A percentile compares a stretch with the other conserved stretches of the same genome.
These are phyloP conservation scores for Lathyrus sativus DNA, from an alignment of 306 rosid genomes.

Conservation along the genomic window DNA sequence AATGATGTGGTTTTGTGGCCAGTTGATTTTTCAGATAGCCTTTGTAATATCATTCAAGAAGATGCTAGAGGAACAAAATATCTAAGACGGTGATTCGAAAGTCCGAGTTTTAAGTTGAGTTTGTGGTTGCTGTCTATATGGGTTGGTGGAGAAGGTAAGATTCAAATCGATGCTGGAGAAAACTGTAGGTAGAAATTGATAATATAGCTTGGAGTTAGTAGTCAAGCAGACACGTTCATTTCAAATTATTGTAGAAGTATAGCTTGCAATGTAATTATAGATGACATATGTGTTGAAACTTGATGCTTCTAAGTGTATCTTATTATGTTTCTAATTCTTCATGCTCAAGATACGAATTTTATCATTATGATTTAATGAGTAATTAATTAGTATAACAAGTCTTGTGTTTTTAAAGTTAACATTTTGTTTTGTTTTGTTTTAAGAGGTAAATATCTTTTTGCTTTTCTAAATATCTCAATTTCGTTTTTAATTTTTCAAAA, in stretches of 20 bases:
- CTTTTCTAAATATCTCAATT: too few relatives aligned
- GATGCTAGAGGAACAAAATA: slow-evolving; percentile 64
- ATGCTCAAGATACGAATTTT: too few relatives aligned
- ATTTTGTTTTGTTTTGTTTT: too few relatives aligned
- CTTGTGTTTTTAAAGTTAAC: too few relatives aligned
- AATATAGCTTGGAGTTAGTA: background rate
- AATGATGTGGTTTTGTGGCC: slow-evolving; percentile 62
- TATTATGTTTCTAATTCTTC: too few relatives aligned
- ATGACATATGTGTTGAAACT: background rate
- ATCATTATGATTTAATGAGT: too few relatives aligned
- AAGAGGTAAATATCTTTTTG: too few relatives aligned
- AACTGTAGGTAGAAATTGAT: background rate
- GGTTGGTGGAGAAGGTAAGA: background rate
- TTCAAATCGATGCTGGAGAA: background rate
- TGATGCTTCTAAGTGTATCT: too few relatives aligned
- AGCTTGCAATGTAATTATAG: background rate
- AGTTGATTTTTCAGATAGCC: slow-evolving; percentile 49
- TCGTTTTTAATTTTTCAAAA: too few relatives aligned
- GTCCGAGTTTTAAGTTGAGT: background rate
- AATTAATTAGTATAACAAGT: too few relatives aligned
- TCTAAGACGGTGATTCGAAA: slow-evolving; percentile 29
- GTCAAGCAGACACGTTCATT: background rate
- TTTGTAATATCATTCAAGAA: slow-evolving; percentile 50
- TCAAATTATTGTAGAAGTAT: background rate
- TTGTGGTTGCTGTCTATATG: background rate